A percentile compares a stretch with the other conserved stretches of the same genome.
phyloP scores from a whole-genome alignment of 257 asterid genomes.

The Nicotiana attenuata region DNA sequence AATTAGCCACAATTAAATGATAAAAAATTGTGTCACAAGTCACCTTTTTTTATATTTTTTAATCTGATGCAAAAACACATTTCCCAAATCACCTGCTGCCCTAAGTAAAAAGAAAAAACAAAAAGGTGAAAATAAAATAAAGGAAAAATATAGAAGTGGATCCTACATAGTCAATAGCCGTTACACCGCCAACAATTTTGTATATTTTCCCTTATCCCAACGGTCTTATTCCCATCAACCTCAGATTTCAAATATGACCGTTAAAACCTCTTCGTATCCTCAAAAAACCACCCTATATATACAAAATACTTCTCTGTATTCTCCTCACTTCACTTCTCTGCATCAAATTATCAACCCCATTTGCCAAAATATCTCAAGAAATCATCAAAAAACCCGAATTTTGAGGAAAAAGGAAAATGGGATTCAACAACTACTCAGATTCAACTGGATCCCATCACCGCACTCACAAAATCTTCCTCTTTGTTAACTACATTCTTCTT shows the following conservation, averaged over 20 bases:
- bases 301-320: neutral
- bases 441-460: neutral
- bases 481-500: slow-evolving; percentile 33
- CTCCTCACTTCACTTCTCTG: neutral
- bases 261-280: neutral
- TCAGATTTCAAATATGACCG: slow-evolving; percentile 3
- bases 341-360: neutral
- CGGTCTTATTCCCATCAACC: neutral
- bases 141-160: neutral
- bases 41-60: no score
- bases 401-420: neutral
- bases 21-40: no score
- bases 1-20: no score
- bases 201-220: neutral
- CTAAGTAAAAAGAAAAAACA: no score
- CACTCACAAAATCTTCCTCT: slow-evolving; percentile 28
- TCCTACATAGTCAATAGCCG: neutral
- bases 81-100: no score
- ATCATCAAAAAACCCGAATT: neutral
- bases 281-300: neutral
- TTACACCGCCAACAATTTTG: neutral
- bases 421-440: neutral
- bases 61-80: no score
- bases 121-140: no score
- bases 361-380: neutral